Evolutionary conservation across 2,329 filamentous ascomycete genomes (phyloP).

Genomic region (Epichloe hybrida): DNA sequence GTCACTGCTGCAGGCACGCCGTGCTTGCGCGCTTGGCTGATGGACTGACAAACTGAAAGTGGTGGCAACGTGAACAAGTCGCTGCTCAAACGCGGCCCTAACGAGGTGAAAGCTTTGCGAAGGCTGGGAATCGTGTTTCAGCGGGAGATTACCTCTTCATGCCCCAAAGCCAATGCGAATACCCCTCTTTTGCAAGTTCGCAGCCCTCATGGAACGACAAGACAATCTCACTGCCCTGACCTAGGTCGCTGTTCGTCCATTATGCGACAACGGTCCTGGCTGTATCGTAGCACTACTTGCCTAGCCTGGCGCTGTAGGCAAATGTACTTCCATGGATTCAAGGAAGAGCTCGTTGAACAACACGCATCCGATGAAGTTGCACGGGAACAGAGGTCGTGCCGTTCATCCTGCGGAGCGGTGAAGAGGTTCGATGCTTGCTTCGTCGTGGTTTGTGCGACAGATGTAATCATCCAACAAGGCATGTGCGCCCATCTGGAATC

Average conservation of each 20-base stretch:
- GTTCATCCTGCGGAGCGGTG: slow-evolving; percentile 1
- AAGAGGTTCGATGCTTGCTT: not conserved
- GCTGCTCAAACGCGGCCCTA: not conserved
- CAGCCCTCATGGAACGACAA: no score
- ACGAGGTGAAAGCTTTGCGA: not conserved
- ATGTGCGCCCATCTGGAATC: no score
- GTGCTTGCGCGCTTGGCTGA: no score
- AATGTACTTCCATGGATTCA: no score
- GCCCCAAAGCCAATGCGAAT: slow-evolving; percentile 1
- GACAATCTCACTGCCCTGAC: no score
- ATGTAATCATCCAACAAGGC: no score
- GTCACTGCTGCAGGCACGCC: no score
- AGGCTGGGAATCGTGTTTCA: slow-evolving; percentile 14
- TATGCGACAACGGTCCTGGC: not conserved
- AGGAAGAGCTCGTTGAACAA: no score
- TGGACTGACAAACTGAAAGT: no score
- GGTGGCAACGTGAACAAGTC: no score
- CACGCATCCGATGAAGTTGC: not conserved
- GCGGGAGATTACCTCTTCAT: slow-evolving; percentile 13
- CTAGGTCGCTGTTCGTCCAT: not conserved
- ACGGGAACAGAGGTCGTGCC: not conserved
- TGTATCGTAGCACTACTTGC: not conserved
- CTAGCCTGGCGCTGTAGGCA: no score
- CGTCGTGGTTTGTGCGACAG: not conserved
- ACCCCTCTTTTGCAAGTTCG: no score